Evolutionary conservation across 495 filamentous ascomycete species (phyloP).

Genomic region (Rhizodiscina lignyota): DNA sequence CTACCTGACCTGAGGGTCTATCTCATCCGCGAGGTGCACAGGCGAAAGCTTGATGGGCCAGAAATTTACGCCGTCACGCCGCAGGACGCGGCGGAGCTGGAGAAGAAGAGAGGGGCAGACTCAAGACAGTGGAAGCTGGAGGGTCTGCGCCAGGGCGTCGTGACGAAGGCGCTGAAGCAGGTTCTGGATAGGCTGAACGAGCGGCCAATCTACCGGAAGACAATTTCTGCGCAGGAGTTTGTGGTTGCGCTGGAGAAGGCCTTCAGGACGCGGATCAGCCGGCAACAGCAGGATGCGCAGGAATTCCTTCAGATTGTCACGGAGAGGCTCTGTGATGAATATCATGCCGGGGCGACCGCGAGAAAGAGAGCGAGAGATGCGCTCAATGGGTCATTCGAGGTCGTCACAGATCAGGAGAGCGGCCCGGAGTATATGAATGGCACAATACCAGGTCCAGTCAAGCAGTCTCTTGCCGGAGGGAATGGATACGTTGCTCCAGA

Average conservation of each 20-base stretch:
- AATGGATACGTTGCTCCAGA: neutral
- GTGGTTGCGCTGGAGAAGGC: conserved; percentile 66
- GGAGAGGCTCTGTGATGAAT: conserved; percentile 84
- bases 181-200: conserved; percentile 91
- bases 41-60: conserved; percentile 58
- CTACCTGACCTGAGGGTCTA: conserved; percentile 83
- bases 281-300: conserved; percentile 96
- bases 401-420: conserved; percentile 2
- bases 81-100: conserved; percentile 25
- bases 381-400: neutral
- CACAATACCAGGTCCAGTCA: conserved; percentile 8
- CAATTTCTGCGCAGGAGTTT: conserved; percentile 70
- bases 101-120: conserved; percentile 7
- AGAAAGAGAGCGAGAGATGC: conserved; percentile 26
- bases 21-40: conserved; percentile 73
- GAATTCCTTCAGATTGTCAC: conserved; percentile 90
- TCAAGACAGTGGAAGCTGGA: conserved; percentile 46
- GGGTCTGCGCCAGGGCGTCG: conserved; percentile 60
- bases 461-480: conserved; percentile 3
- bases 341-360: conserved; percentile 65
- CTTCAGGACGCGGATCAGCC: conserved; percentile 76
- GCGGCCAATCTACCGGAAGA: conserved; percentile 83
- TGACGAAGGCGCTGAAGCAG: conserved; percentile 80
- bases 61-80: conserved; percentile 47
- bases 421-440: conserved; percentile 5